A percentile compares a stretch with the other conserved stretches of the same genome.
Evolutionary conservation across 768 basidiomycete genomes (phyloP).

Genomic region (Suillus sp.): DNA sequence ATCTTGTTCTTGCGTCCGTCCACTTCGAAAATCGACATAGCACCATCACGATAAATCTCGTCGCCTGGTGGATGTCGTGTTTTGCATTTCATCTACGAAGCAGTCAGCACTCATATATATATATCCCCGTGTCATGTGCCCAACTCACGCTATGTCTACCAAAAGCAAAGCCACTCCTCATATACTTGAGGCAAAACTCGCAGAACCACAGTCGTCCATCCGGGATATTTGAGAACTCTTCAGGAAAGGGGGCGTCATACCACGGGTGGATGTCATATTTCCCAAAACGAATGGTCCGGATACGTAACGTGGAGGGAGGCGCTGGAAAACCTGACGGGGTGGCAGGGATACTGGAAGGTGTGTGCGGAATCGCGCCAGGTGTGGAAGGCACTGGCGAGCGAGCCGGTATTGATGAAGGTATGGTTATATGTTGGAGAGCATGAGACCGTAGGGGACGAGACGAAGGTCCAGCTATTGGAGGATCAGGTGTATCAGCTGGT

Average conservation of each 20-base stretch:
- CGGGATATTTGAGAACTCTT: conserved; percentile 91
- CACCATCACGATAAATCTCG: conserved; percentile 93
- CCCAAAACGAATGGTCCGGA: conserved; percentile 89
- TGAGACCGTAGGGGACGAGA: conserved; percentile 66
- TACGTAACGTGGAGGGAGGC: conserved; percentile 53
- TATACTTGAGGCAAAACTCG: conserved; percentile 97
- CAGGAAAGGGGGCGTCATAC: conserved; percentile 99
- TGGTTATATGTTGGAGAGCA: conserved; percentile 40
- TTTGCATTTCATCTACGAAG: conserved; percentile 86
- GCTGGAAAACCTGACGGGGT: conserved; percentile 32
- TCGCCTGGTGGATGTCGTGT: conserved; percentile 94
- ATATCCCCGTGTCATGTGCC: conserved; percentile 2
- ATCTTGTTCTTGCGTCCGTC: conserved; percentile 99
- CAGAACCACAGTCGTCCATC: conserved; percentile 96
- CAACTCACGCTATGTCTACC: conserved; percentile 77
- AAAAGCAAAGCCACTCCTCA: conserved; percentile 90
- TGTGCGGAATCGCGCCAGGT: conserved; percentile 31
- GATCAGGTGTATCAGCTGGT: conserved; percentile 37
- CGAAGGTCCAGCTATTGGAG: conserved; percentile 54
- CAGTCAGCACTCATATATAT: conserved; percentile 18
- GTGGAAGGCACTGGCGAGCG: conserved; percentile 43
- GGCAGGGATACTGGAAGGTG: conserved; percentile 38
- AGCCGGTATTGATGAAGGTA: conserved; percentile 32
- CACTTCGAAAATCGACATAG: conserved; percentile 92
- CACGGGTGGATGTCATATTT: conserved; percentile 94